Evolutionary conservation across 176 grass and related monocot genomes (phyloP).

Genomic region (Aegilops bicornis): DNA sequence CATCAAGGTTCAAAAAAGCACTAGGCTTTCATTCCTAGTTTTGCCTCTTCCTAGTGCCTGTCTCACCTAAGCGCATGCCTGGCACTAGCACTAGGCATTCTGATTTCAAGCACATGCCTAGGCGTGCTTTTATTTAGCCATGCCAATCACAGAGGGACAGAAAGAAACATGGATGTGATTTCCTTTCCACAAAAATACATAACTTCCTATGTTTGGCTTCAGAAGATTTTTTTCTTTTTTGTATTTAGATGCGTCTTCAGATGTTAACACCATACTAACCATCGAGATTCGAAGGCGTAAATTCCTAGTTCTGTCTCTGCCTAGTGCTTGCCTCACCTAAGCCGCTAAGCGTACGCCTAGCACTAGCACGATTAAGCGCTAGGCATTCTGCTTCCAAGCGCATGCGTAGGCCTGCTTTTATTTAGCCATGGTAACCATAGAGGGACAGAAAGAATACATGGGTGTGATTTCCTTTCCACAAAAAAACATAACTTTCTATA

Average conservation of each 20-base stretch:
- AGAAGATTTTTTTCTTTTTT: background rate
- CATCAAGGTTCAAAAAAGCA: background rate
- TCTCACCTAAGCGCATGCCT: background rate
- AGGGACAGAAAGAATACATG: background rate
- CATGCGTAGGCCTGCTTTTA: background rate
- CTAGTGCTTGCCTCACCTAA: background rate
- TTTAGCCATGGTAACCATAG: background rate
- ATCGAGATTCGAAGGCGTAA: background rate
- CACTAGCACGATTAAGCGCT: background rate
- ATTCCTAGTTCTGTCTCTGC: background rate
- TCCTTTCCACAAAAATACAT: background rate
- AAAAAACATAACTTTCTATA: background rate
- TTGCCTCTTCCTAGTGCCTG: background rate
- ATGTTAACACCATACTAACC: background rate
- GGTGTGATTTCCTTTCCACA: background rate
- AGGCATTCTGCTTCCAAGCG: background rate
- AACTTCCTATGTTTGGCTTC: background rate
- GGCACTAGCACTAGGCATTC: background rate
- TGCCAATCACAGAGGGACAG: background rate
- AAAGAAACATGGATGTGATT: background rate
- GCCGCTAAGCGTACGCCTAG: background rate
- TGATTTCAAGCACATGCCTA: background rate
- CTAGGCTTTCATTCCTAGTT: background rate
- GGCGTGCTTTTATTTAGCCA: background rate
- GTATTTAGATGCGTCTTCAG: background rate